These are phyloP conservation scores for Fonsecaea pedrosoi DNA, from an alignment of 2,329 filamentous ascomycete species.

Conservation along the genomic window DNA sequence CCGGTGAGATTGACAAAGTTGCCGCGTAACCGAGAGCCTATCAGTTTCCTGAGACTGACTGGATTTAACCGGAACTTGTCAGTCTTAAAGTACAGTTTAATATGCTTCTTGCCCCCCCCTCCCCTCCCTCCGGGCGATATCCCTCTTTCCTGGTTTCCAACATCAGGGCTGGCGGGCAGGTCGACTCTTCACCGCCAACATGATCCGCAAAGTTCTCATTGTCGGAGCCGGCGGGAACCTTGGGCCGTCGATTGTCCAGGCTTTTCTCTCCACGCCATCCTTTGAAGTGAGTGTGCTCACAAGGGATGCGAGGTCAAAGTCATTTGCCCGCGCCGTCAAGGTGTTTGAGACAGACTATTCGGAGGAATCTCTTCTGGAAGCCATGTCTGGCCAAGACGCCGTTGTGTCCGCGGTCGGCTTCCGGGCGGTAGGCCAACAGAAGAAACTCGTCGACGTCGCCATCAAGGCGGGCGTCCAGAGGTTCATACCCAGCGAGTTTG, in stretches of 20 bases:
- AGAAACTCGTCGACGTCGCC: conserved; percentile 50
- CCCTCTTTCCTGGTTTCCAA: no score
- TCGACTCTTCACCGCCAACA: no score
- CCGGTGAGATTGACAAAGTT: no score
- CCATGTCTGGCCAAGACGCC: conserved; percentile 64
- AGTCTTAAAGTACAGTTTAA: no score
- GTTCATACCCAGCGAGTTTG: conserved; percentile 51
- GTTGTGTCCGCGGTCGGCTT: conserved; percentile 59
- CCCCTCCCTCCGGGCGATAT: no score
- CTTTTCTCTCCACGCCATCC: conserved; percentile 34
- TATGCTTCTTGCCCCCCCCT: no score
- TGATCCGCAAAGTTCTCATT: no score
- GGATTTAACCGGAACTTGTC: no score
- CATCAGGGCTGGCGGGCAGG: no score
- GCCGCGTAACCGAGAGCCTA: no score
- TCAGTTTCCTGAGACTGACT: no score
- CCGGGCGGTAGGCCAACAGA: conserved; percentile 47
- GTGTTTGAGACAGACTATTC: conserved; percentile 59
- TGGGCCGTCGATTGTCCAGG: conserved; percentile 40
- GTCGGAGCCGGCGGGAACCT: conserved; percentile 39
- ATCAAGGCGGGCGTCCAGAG: conserved; percentile 50
- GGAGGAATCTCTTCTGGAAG: conserved; percentile 55
- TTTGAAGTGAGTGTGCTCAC: conserved; percentile 44
- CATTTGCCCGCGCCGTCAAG: conserved; percentile 48
- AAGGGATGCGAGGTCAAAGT: conserved; percentile 39